Conservation (phyloP, 2,329 filamentous ascomycete species). For the Sarocladium kiliense region DNA sequence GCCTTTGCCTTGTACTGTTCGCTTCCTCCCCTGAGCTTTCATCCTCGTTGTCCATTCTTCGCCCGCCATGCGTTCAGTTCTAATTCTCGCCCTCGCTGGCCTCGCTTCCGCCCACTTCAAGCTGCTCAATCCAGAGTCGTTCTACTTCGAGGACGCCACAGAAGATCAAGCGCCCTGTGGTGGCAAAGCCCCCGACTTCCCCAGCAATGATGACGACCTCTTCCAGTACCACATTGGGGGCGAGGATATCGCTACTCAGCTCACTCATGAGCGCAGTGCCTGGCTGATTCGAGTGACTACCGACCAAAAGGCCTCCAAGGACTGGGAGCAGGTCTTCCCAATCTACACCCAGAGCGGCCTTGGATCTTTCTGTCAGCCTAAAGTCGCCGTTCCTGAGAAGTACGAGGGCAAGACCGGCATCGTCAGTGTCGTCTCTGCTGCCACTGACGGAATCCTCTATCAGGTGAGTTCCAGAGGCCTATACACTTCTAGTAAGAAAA, state of each 20-base stretch:
- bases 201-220: constrained; percentile 37
- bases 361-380: constrained; percentile 48
- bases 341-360: constrained; percentile 49
- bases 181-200: constrained; percentile 43
- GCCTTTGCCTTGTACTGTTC: too few species aligned
- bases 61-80: constrained; percentile 27
- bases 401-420: constrained; percentile 52
- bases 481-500: neutral
- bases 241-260: constrained; percentile 42
- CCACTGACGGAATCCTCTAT: constrained; percentile 51
- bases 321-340: constrained; percentile 52
- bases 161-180: constrained; percentile 46
- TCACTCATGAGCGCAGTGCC: constrained; percentile 46
- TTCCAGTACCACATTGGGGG: constrained; percentile 54
- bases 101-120: constrained; percentile 48
- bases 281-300: constrained; percentile 56
- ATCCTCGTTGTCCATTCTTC: neutral
- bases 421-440: constrained; percentile 45
- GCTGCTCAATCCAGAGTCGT: constrained; percentile 40
- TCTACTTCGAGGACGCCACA: constrained; percentile 44
- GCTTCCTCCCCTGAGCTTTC: neutral
- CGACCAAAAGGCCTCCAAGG: constrained; percentile 38
- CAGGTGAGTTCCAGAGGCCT: constrained; percentile 37
- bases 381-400: constrained; percentile 41
- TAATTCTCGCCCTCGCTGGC: constrained; percentile 30